Percentiles rank a stretch among this genome's conserved stretches.
phyloP scores from a whole-genome alignment of 768 basidiomycete genomes.

The Tulasnella sp. region DNA sequence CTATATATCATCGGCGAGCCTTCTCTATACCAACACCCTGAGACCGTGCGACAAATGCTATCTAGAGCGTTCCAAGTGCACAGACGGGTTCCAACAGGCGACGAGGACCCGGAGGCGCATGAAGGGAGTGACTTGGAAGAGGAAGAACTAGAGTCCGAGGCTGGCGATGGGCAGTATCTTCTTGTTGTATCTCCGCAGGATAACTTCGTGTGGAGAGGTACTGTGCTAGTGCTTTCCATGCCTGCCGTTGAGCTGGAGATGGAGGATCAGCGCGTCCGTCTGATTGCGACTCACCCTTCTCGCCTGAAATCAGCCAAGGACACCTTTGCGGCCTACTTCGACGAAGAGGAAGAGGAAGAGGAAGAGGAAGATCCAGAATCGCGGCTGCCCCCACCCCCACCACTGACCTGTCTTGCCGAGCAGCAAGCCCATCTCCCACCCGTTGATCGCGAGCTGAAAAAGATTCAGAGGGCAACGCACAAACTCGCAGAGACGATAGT shows the following conservation, averaged over 20 bases:
- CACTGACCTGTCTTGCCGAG: slow-evolving; percentile 48
- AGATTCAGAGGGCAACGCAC: slow-evolving; percentile 82
- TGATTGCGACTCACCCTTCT: slow-evolving; percentile 83
- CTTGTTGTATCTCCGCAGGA: slow-evolving; percentile 76
- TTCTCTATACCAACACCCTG: slow-evolving; percentile 63
- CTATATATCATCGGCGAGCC: slow-evolving; percentile 81
- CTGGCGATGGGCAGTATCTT: slow-evolving; percentile 44
- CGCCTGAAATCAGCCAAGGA: slow-evolving; percentile 69
- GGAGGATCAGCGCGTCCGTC: slow-evolving; percentile 78
- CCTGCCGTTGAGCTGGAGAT: slow-evolving; percentile 71
- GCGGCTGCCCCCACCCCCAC: slow-evolving; percentile 16
- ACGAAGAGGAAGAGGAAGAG: slow-evolving; percentile 40
- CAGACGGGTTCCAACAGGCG: slow-evolving; percentile 27
- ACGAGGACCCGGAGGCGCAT: slow-evolving; percentile 19
- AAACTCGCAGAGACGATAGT: slow-evolving; percentile 88
- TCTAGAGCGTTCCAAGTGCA: slow-evolving; percentile 75
- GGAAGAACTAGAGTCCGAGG: slow-evolving; percentile 16
- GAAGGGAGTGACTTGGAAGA: slow-evolving; percentile 35
- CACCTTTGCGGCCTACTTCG: slow-evolving; percentile 39
- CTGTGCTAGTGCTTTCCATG: slow-evolving; percentile 67
- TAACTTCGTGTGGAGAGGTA: slow-evolving; percentile 86
- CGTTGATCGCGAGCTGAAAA: slow-evolving; percentile 82
- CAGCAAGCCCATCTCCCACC: slow-evolving; percentile 83
- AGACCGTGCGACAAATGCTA: slow-evolving; percentile 68
- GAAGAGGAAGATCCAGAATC: slow-evolving; percentile 36